Conservation (phyloP, 352 stramenopile species). For the Pythium periplocum region DNA sequence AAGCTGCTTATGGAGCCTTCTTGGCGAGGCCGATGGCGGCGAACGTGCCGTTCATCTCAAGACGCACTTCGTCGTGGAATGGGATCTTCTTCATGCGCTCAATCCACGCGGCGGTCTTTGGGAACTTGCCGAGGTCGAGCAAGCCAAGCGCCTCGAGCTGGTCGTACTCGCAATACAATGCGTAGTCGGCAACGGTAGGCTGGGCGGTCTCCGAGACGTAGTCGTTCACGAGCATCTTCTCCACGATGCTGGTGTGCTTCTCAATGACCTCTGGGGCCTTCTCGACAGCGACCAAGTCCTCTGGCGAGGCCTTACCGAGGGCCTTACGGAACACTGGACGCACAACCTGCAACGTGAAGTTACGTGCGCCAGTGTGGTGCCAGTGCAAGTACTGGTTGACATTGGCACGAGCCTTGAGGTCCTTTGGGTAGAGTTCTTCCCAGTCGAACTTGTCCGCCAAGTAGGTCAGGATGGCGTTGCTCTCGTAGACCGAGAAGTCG, state of each 20-base stretch:
- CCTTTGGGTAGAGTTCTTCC: constrained; percentile 47
- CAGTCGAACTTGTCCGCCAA: constrained; percentile 45
- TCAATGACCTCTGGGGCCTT: constrained; percentile 30
- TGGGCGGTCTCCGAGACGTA: constrained; percentile 39
- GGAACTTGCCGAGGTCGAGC: constrained; percentile 47
- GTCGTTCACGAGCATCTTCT: constrained; percentile 40
- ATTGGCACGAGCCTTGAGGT: constrained; percentile 39
- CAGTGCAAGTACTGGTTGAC: constrained; percentile 66
- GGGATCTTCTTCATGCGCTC: constrained; percentile 49
- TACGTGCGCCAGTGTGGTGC: constrained; percentile 54
- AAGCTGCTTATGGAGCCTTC: too few species aligned
- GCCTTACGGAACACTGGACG: constrained; percentile 27
- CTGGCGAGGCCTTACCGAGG: constrained; percentile 25
- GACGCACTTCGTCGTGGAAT: constrained; percentile 50
- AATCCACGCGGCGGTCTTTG: constrained; percentile 43
- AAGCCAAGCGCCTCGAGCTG: constrained; percentile 45
- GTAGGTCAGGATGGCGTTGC: constrained; percentile 52
- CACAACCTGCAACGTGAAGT: constrained; percentile 42
- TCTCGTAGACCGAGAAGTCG: constrained; percentile 51
- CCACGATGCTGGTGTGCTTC: constrained; percentile 29
- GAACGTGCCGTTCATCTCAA: constrained; percentile 9
- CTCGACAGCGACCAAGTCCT: constrained; percentile 29
- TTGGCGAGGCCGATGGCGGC: too few species aligned
- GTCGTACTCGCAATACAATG: constrained; percentile 57
- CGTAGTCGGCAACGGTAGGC: constrained; percentile 51